Conservation (phyloP, 1,284 basidiomycete species). For the Microbotryum scabiosae region DNA sequence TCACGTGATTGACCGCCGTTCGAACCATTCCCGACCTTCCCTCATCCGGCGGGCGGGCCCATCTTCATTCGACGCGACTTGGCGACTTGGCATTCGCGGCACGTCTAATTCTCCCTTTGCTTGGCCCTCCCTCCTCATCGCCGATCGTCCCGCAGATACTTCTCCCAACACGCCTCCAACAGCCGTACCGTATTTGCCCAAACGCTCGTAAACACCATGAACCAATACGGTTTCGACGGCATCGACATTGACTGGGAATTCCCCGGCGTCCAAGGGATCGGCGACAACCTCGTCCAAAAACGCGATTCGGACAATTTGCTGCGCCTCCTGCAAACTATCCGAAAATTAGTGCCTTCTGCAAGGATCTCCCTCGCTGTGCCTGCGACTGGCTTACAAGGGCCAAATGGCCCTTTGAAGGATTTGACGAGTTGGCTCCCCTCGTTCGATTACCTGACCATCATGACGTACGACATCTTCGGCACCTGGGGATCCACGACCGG, state of each 20-base stretch:
- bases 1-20: too few relatives aligned
- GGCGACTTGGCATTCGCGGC: too few relatives aligned
- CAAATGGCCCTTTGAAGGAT: conserved; percentile 5
- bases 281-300: conserved; percentile 9
- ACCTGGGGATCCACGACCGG: conserved; percentile 13
- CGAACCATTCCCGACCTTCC: too few relatives aligned
- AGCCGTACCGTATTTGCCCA: conserved; percentile 11
- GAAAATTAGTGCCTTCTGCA: conserved; percentile 7
- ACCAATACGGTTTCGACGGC: conserved; percentile 18
- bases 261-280: conserved; percentile 2
- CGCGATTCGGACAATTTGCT: conserved; percentile 16
- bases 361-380: conserved; percentile 12
- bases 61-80: too few relatives aligned
- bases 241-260: conserved; percentile 14
- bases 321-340: conserved; percentile 18
- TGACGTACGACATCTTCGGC: conserved; percentile 18
- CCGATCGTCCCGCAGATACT: conserved; percentile 12
- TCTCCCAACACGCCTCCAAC: conserved; percentile 9
- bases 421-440: conserved; percentile 3
- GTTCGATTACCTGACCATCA: conserved; percentile 13
- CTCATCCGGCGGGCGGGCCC: too few relatives aligned
- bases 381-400: conserved; percentile 4
- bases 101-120: too few relatives aligned
- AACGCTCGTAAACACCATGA: conserved; percentile 11
- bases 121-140: neutral